Evolutionary conservation across 495 filamentous ascomycete genomes (phyloP).

Genomic region (Aspergillus kassunensis): DNA sequence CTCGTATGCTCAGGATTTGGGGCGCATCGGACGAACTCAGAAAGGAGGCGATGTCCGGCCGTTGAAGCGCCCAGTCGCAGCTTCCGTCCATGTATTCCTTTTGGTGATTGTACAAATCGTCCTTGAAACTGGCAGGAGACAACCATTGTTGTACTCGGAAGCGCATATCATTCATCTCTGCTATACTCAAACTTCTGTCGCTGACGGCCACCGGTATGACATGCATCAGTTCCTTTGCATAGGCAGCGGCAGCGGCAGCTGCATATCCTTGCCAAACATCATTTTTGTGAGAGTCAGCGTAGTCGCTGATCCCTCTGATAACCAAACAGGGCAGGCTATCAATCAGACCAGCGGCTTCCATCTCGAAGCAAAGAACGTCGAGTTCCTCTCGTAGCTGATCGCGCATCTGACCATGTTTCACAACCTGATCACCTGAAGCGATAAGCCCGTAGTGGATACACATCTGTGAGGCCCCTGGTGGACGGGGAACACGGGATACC

Average conservation of each 20-base stretch:
- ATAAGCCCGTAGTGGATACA: neutral
- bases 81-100: too few species aligned
- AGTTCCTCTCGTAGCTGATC: neutral
- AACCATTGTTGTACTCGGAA: too few species aligned
- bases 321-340: neutral
- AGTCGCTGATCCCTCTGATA: constrained; percentile 2
- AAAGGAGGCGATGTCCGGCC: too few species aligned
- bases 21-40: too few species aligned
- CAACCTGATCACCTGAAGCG: neutral
- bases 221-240: constrained; percentile 1
- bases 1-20: too few species aligned
- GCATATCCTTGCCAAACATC: constrained; percentile 1
- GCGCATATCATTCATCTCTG: too few species aligned
- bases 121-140: too few species aligned
- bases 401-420: neutral
- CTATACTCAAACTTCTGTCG: too few species aligned
- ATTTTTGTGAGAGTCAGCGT: constrained; percentile 2
- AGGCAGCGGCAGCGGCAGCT: neutral
- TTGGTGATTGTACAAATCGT: too few species aligned
- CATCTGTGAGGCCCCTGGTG: neutral
- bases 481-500: neutral
- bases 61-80: too few species aligned
- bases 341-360: neutral
- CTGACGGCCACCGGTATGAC: neutral
- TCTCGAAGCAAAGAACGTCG: neutral